Percentiles rank a stretch among this genome's conserved stretches.
Evolutionary conservation across 83 land plant genomes (phyloP).

Genomic region (Larix sibirica): DNA sequence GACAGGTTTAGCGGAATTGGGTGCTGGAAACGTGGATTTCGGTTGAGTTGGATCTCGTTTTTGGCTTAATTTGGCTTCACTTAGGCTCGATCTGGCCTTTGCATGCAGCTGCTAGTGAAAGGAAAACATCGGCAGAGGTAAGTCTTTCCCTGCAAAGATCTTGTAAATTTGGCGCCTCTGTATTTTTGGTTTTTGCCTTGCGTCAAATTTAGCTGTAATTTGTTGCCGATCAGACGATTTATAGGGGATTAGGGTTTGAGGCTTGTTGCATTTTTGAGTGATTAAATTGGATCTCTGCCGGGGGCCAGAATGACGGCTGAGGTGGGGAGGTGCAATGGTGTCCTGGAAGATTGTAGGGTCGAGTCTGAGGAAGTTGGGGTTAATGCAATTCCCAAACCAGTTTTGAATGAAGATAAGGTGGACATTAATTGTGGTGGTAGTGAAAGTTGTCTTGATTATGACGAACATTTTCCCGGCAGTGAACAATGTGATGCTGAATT

Average conservation of each 20-base stretch:
- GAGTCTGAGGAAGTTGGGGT: conserved; percentile 5
- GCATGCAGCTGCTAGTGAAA: not conserved
- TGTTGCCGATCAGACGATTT: not conserved
- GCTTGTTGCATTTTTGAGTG: not conserved
- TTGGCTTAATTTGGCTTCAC: not conserved
- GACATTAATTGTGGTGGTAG: not conserved
- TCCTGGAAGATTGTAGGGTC: not conserved
- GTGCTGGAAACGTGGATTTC: not conserved
- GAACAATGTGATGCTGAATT: not conserved
- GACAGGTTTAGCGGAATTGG: not conserved
- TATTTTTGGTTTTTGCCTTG: not conserved
- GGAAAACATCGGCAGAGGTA: not conserved
- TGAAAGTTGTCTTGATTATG: not conserved
- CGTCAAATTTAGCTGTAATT: not conserved
- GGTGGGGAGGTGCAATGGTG: not conserved
- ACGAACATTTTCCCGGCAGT: not conserved
- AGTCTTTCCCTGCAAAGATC: not conserved
- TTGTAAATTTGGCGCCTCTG: not conserved
- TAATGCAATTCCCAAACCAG: not conserved
- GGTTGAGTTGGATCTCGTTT: not conserved
- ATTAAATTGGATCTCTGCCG: conserved; percentile 1
- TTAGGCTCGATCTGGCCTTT: not conserved
- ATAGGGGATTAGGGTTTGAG: conserved; percentile 1
- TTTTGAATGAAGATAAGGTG: not conserved
- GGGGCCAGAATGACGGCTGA: conserved; percentile 7